Evolutionary conservation across 108 stramenopile genomes (phyloP).

Genomic region (Cyclotella distinguenda): DNA sequence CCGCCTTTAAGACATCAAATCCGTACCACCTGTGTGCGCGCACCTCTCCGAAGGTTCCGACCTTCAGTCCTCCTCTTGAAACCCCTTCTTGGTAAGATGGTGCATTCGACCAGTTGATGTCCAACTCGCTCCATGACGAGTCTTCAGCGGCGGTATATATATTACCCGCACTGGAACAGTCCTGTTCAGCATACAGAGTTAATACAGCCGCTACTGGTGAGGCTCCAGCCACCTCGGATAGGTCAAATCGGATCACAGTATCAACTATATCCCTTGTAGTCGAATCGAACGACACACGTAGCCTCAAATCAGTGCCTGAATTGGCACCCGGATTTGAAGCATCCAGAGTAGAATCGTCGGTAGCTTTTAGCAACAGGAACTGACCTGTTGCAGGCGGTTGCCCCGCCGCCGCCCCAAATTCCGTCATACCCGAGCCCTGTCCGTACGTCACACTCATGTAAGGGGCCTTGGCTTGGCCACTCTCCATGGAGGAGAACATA

Average conservation of each 20-base stretch:
- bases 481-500: slow-evolving; percentile 28
- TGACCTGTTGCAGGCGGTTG: slow-evolving; percentile 5
- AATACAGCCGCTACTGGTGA: slow-evolving; percentile 12
- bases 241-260: slow-evolving; percentile 14
- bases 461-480: slow-evolving; percentile 18
- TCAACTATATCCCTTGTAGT: slow-evolving; percentile 1
- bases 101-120: slow-evolving; percentile 13
- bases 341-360: slow-evolving; percentile 20
- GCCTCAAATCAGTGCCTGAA: not conserved
- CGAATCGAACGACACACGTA: slow-evolving; percentile 12
- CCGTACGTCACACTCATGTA: slow-evolving; percentile 10
- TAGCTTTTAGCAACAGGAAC: slow-evolving; percentile 13
- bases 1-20: slow-evolving; percentile 23
- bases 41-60: slow-evolving; percentile 24
- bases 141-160: slow-evolving; percentile 7
- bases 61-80: slow-evolving; percentile 2
- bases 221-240: slow-evolving; percentile 5
- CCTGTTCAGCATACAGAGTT: slow-evolving; percentile 11
- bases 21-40: slow-evolving; percentile 17
- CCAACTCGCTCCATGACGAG: slow-evolving; percentile 1
- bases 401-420: not conserved
- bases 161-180: slow-evolving; percentile 12
- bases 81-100: slow-evolving; percentile 6
- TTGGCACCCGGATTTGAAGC: slow-evolving; percentile 1
- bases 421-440: not conserved